phyloP scores from a whole-genome alignment of 257 asterid genomes.

The Ajuga chamaepitys region DNA sequence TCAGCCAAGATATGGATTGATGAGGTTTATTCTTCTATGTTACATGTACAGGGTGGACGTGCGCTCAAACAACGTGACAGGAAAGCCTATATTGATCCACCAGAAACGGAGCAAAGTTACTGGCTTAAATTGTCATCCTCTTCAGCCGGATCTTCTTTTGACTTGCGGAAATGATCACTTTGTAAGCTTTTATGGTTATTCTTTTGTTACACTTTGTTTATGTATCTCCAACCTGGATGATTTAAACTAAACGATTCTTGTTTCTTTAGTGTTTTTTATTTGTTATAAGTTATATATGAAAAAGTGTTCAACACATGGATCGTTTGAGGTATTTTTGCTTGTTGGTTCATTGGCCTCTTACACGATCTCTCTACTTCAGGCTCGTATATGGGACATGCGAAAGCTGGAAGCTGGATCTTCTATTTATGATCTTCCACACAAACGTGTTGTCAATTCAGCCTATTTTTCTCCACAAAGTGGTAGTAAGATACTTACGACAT shows the following conservation, averaged over 20 bases:
- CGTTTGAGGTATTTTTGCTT: background rate
- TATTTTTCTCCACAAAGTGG: slow-evolving; percentile 88
- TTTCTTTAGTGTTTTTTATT: too few species aligned
- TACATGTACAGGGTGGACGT: slow-evolving; percentile 58
- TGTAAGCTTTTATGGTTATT: slow-evolving; percentile 36
- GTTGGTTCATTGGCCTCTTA: slow-evolving; percentile 1
- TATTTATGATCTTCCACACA: slow-evolving; percentile 63
- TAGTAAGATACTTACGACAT: slow-evolving; percentile 88
- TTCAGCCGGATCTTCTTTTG: slow-evolving; percentile 85
- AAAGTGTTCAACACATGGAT: too few species aligned
- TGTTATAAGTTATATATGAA: too few species aligned
- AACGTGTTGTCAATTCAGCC: slow-evolving; percentile 93
- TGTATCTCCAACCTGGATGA: background rate
- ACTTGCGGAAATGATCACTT: slow-evolving; percentile 97
- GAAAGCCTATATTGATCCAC: slow-evolving; percentile 69
- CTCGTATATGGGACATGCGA: slow-evolving; percentile 97
- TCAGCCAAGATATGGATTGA: background rate
- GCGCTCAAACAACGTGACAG: slow-evolving; percentile 49
- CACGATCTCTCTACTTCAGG: slow-evolving; percentile 35
- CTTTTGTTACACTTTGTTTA: slow-evolving; percentile 1
- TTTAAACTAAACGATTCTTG: too few species aligned
- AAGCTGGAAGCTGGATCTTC: slow-evolving; percentile 69
- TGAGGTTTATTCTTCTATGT: background rate
- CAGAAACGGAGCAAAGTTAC: slow-evolving; percentile 97
- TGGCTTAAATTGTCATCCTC: slow-evolving; percentile 92